phyloP scores from a whole-genome alignment of 2,329 filamentous ascomycete species.

The Cucurbitaria berberidis region DNA sequence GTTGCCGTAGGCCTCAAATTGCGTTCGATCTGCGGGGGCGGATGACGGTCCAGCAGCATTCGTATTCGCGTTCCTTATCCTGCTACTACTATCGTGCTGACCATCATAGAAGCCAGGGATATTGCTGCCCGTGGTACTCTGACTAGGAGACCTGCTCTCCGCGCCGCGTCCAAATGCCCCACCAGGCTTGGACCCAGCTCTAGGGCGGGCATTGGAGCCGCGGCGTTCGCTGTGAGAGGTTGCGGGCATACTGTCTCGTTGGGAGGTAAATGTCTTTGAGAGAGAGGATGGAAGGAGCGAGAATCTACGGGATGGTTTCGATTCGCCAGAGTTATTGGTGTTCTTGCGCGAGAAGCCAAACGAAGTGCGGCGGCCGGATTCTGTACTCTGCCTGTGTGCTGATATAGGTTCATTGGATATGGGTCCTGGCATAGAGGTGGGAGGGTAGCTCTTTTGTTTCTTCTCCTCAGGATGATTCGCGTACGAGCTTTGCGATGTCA shows the following conservation, averaged over 20 bases:
- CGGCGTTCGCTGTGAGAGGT: conserved; percentile 43
- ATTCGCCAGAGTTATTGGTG: conserved; percentile 45
- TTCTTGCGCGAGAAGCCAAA: conserved; percentile 59
- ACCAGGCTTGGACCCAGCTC: conserved; percentile 43
- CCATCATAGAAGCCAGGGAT: conserved; percentile 53
- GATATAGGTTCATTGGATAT: conserved; percentile 62
- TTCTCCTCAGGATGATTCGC: conserved; percentile 55
- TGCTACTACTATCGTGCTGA: conserved; percentile 40
- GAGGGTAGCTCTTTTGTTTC: conserved; percentile 78
- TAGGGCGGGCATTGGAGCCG: conserved; percentile 36
- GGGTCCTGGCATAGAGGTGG: conserved; percentile 84
- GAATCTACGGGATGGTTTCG: conserved; percentile 55
- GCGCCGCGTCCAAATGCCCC: conserved; percentile 53
- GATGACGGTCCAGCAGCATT: conserved; percentile 38
- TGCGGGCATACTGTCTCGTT: conserved; percentile 44
- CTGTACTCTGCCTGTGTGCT: conserved; percentile 54
- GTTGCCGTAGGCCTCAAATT: conserved; percentile 38
- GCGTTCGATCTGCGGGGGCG: conserved; percentile 45
- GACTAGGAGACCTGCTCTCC: conserved; percentile 52
- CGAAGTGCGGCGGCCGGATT: conserved; percentile 56
- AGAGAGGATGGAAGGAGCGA: conserved; percentile 58
- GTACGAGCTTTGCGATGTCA: conserved; percentile 55
- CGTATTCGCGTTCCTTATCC: conserved; percentile 26
- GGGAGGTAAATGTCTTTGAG: conserved; percentile 53
- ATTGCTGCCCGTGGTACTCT: conserved; percentile 53